Conservation (phyloP, 129 eudicot species). For the Logfia minima region DNA sequence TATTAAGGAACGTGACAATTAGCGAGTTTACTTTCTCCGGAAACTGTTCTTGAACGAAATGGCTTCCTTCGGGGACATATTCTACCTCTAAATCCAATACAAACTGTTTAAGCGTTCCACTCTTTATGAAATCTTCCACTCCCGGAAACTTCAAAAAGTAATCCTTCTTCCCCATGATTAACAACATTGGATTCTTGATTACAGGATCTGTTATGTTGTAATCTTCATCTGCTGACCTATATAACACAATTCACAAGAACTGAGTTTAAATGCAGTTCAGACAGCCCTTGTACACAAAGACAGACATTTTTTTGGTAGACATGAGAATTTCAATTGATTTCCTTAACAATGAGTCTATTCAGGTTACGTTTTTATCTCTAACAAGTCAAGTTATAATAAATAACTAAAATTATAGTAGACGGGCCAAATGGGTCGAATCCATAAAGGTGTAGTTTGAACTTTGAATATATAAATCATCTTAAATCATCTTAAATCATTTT, state of each 20-base stretch:
- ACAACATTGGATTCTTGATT: constrained; percentile 42
- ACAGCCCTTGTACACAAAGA: not conserved
- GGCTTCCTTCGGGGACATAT: constrained; percentile 40
- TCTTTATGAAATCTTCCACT: constrained; percentile 26
- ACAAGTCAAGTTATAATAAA: too few relatives aligned
- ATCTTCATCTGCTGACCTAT: constrained; percentile 42
- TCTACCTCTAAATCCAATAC: constrained; percentile 36
- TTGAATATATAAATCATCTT: too few relatives aligned
- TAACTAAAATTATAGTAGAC: not conserved
- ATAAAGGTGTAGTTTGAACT: not conserved
- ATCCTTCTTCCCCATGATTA: constrained; percentile 52
- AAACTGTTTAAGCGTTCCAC: constrained; percentile 37
- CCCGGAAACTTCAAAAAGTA: constrained; percentile 44
- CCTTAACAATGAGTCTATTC: not conserved
- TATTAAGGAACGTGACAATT: constrained; percentile 40
- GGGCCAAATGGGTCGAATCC: not conserved
- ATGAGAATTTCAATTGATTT: not conserved
- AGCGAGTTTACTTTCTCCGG: constrained; percentile 42
- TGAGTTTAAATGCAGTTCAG: not conserved
- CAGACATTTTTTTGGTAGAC: not conserved
- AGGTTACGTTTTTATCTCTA: not conserved
- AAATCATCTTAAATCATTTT: too few relatives aligned
- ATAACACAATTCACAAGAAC: not conserved
- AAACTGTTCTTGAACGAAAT: constrained; percentile 55
- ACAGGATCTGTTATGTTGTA: constrained; percentile 37